Evolutionary conservation across 192 early-diverging fungal species (phyloP).

Genomic region (Backusella australiensis): DNA sequence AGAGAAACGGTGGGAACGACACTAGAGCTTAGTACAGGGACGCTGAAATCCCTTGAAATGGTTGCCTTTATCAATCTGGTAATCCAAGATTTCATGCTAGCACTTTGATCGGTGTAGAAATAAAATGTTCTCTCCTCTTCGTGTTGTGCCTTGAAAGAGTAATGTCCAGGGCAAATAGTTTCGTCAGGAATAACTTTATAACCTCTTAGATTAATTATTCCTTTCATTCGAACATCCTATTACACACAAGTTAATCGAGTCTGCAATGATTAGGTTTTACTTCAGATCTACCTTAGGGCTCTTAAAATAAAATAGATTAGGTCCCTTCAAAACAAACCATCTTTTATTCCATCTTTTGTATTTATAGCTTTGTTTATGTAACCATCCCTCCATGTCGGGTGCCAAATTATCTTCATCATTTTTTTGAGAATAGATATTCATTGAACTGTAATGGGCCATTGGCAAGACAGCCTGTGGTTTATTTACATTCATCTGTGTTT

Average conservation of each 20-base stretch:
- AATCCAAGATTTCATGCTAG: conserved; percentile 51
- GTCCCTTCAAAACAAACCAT: conserved; percentile 54
- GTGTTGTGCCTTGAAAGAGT: conserved; percentile 58
- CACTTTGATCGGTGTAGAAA: conserved; percentile 55
- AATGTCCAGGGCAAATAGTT: conserved; percentile 56
- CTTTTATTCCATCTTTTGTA: conserved; percentile 56
- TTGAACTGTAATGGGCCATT: background rate
- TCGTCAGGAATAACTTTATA: conserved; percentile 58
- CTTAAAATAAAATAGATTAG: conserved; percentile 54
- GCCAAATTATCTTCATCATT: background rate
- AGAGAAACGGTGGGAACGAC: conserved; percentile 54
- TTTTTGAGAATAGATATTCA: background rate
- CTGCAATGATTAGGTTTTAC: background rate
- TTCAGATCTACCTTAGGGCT: conserved; percentile 32
- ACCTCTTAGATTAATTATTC: conserved; percentile 56
- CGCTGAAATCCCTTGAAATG: conserved; percentile 50
- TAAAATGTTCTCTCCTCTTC: conserved; percentile 55
- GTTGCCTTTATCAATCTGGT: conserved; percentile 63
- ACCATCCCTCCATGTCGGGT: conserved; percentile 53
- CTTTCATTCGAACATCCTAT: conserved; percentile 48
- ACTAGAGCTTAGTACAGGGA: conserved; percentile 55
- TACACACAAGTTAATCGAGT: background rate
- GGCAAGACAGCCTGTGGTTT: background rate
- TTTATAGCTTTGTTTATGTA: conserved; percentile 51
- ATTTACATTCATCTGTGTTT: background rate